Conservation (phyloP, 768 basidiomycete species). For the Trametes coccinea region DNA sequence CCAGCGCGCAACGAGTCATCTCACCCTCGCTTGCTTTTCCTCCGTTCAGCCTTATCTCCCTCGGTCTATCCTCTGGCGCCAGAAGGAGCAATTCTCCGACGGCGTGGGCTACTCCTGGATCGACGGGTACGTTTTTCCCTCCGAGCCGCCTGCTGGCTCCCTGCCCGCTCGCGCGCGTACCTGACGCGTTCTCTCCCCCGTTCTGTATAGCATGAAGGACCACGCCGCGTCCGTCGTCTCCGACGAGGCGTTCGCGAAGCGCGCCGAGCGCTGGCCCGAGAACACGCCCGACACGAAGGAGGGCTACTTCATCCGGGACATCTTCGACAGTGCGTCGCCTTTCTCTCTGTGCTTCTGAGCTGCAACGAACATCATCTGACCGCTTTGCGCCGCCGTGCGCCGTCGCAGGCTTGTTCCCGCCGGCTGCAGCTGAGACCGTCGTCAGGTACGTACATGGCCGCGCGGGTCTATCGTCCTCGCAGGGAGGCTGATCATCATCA, state of each 20-base stretch:
- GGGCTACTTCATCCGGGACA: constrained; percentile 88
- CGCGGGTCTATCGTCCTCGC: constrained; percentile 2
- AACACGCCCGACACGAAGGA: constrained; percentile 96
- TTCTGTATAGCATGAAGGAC: constrained; percentile 72
- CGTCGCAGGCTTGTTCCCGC: constrained; percentile 69
- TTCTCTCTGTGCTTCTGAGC: not conserved
- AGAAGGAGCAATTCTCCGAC: constrained; percentile 99
- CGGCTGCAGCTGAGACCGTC: constrained; percentile 84
- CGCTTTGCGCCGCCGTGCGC: constrained; percentile 10
- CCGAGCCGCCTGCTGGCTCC: not conserved
- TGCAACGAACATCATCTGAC: constrained; percentile 5
- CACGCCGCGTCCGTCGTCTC: constrained; percentile 74
- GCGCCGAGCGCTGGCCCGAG: constrained; percentile 71
- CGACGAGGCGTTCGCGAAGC: constrained; percentile 77
- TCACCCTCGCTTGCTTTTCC: not conserved
- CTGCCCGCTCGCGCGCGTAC: not conserved
- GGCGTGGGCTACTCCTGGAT: constrained; percentile 99
- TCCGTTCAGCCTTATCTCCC: constrained; percentile 84
- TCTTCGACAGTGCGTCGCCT: constrained; percentile 71
- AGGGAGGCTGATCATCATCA: not conserved
- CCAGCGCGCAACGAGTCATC: not conserved
- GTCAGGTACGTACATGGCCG: constrained; percentile 62
- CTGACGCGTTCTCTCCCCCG: not conserved
- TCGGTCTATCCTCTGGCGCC: constrained; percentile 92
- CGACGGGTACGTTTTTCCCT: constrained; percentile 63